Conservation (phyloP, 1,284 basidiomycete genomes). For the Tylopilus orsonianus region DNA sequence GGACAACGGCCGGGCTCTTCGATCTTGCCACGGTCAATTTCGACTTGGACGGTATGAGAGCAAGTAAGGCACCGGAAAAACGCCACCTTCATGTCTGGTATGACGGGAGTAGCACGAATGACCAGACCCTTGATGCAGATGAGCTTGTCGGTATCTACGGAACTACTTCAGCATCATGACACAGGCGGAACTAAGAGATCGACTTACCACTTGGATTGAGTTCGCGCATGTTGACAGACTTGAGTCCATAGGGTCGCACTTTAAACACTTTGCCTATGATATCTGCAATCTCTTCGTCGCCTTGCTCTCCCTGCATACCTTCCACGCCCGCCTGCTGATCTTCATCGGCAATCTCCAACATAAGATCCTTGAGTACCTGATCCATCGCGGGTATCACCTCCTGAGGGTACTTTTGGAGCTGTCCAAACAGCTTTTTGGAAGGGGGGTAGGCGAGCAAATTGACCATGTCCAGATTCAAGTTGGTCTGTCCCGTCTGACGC, state of each 20-base stretch:
- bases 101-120: conserved; percentile 95
- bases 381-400: conserved; percentile 98
- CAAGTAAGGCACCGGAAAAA: conserved; percentile 99
- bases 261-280: conserved; percentile 86
- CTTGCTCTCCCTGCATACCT: conserved; percentile 69
- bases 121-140: conserved; percentile 95
- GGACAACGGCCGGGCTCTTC: conserved; percentile 91
- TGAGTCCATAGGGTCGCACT: conserved; percentile 86
- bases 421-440: conserved; percentile 76
- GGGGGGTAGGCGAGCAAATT: conserved; percentile 91
- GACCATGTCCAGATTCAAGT: conserved; percentile 87
- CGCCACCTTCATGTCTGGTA: conserved; percentile 97
- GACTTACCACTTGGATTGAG: conserved; percentile 82
- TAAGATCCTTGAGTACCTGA: conserved; percentile 89
- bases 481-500: conserved; percentile 88
- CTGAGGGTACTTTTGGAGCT: conserved; percentile 91
- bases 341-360: conserved; percentile 79
- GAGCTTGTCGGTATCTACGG: conserved; percentile 93
- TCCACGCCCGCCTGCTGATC: conserved; percentile 69
- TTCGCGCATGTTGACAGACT: conserved; percentile 86
- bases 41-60: conserved; percentile 91
- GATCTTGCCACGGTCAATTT: conserved; percentile 96
- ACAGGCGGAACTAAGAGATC: not conserved
- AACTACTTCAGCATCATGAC: conserved; percentile 5
- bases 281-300: conserved; percentile 77